These are phyloP conservation scores for Mycena kentingensis DNA, from an alignment of 768 basidiomycete species.

Conservation along the genomic window DNA sequence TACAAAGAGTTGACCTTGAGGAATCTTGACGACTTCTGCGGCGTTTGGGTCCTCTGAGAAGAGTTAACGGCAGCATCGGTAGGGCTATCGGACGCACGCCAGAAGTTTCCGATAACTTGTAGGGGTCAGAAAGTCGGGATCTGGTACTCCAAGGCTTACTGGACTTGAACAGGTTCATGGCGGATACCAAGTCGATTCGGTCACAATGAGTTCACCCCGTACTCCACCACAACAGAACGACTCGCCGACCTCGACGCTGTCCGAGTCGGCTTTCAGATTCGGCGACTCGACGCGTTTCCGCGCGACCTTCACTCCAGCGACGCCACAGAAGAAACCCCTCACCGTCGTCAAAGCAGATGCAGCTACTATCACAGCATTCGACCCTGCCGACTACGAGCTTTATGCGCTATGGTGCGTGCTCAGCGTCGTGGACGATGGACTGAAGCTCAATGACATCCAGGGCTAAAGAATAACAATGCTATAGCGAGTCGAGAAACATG, in stretches of 20 bases:
- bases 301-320: conserved; percentile 31
- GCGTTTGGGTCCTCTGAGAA: conserved; percentile 87
- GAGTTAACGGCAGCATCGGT: conserved; percentile 27
- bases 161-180: conserved; percentile 86
- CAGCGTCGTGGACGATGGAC: conserved; percentile 31
- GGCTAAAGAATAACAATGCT: background rate
- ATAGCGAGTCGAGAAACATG: conserved; percentile 20
- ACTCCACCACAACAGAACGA: too few relatives aligned
- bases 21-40: conserved; percentile 92
- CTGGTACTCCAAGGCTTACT: conserved; percentile 59
- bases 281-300: conserved; percentile 35
- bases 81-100: conserved; percentile 67
- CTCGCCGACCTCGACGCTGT: conserved; percentile 37
- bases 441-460: background rate
- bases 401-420: conserved; percentile 79
- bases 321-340: conserved; percentile 30
- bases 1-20: conserved; percentile 87
- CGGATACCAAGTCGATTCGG: too few relatives aligned
- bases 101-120: conserved; percentile 94
- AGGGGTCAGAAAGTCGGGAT: too few relatives aligned
- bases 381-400: conserved; percentile 72
- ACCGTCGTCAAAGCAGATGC: conserved; percentile 65
- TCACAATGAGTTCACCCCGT: too few relatives aligned
- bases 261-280: conserved; percentile 32
- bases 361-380: conserved; percentile 70